phyloP scores from a whole-genome alignment of 1,284 basidiomycete genomes.

The Sanghuangporus sanghuang region DNA sequence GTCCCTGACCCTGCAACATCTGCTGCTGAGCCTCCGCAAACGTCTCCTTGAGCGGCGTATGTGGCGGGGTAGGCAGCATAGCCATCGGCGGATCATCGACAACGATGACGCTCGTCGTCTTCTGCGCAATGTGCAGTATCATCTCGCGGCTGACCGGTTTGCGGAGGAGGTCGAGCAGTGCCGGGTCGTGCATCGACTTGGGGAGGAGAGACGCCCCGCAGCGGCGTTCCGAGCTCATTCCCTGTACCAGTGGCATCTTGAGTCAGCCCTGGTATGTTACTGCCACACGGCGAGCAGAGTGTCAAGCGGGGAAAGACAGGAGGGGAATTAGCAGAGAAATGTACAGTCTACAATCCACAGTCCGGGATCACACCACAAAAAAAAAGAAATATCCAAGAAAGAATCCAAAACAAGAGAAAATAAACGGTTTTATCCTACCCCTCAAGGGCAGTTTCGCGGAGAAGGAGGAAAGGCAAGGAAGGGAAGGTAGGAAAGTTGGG shows the following conservation, averaged over 20 bases:
- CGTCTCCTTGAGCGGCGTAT: conserved; percentile 45
- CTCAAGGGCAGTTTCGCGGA: neutral
- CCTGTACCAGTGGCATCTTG: neutral
- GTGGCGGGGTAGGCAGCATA: conserved; percentile 45
- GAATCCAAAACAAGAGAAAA: neutral
- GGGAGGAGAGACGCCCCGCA: conserved; percentile 61
- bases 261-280: neutral
- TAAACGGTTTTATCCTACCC: neutral
- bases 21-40: conserved; percentile 28
- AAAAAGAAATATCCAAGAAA: neutral
- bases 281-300: neutral
- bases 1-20: conserved; percentile 23
- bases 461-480: neutral
- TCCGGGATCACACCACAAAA: neutral
- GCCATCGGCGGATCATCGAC: conserved; percentile 44
- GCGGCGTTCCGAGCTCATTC: conserved; percentile 4
- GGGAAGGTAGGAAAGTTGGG: conserved; percentile 2
- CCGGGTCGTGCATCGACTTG: conserved; percentile 65
- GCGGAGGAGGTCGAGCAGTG: conserved; percentile 73
- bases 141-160: conserved; percentile 78
- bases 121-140: conserved; percentile 70
- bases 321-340: neutral
- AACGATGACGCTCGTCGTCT: conserved; percentile 60
- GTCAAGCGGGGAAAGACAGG: neutral
- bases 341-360: neutral